Conservation (phyloP, 2,329 filamentous ascomycete species). For the Fusarium sp. region DNA sequence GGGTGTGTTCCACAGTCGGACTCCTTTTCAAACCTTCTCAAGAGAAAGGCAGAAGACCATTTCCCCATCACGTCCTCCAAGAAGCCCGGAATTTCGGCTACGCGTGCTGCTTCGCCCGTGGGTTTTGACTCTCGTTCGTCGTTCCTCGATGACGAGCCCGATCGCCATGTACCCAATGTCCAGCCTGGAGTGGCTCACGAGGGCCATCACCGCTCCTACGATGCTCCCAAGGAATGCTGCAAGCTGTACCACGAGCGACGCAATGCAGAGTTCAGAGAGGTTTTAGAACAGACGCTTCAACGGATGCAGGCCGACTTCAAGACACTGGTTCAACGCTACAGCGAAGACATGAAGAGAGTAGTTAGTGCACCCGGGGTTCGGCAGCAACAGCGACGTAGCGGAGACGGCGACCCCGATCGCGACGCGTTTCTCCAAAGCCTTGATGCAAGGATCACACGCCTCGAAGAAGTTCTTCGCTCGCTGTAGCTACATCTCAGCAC, state of each 20-base stretch:
- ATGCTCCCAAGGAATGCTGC: not conserved
- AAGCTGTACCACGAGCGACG: not conserved
- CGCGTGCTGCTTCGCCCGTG: not conserved
- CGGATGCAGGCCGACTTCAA: not conserved
- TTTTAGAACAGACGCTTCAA: not conserved
- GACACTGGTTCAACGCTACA: not conserved
- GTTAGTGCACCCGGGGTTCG: not conserved
- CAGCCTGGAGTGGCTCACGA: not conserved
- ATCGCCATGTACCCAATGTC: not conserved
- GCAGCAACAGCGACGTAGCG: not conserved
- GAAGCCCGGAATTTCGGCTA: not conserved
- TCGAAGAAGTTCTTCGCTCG: not conserved
- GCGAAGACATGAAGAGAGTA: not conserved
- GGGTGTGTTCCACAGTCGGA: not conserved
- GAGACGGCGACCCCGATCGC: not conserved
- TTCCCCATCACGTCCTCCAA: not conserved
- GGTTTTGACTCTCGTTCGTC: not conserved
- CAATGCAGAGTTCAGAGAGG: not conserved
- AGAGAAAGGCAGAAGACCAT: not conserved
- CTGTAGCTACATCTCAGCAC: not conserved
- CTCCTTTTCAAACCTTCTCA: not conserved
- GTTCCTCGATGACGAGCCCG: not conserved
- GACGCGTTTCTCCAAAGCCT: not conserved
- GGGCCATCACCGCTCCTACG: not conserved
- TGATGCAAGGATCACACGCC: not conserved